These are phyloP conservation scores for Monosporascus ibericus DNA, from an alignment of 2,329 filamentous ascomycete species.

Conservation along the genomic window DNA sequence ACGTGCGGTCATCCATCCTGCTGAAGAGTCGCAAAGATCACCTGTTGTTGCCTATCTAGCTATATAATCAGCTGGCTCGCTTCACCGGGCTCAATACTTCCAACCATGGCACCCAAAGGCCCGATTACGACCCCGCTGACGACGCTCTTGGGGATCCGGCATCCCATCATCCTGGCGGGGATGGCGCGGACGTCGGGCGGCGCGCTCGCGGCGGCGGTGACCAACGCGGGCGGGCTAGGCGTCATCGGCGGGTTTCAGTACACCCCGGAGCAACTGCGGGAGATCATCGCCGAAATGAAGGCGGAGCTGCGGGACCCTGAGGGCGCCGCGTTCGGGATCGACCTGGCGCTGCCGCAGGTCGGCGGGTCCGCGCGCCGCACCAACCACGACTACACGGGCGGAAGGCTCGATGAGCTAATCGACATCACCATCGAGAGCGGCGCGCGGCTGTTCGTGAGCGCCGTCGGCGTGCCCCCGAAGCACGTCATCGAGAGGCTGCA, in stretches of 20 bases:
- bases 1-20: no score
- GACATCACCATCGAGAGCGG: slow-evolving; percentile 79
- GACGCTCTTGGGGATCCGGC: slow-evolving; percentile 71
- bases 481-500: slow-evolving; percentile 72
- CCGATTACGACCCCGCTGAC: slow-evolving; percentile 73
- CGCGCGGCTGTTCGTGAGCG: slow-evolving; percentile 79
- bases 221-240: slow-evolving; percentile 79
- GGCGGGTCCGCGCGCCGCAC: slow-evolving; percentile 80
- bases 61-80: no score
- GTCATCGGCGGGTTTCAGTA: slow-evolving; percentile 68
- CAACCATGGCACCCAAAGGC: slow-evolving; percentile 35
- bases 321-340: slow-evolving; percentile 83
- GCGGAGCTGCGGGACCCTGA: slow-evolving; percentile 57
- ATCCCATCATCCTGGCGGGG: slow-evolving; percentile 86
- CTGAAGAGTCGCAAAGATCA: no score
- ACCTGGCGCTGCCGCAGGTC: slow-evolving; percentile 85
- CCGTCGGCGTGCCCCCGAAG: slow-evolving; percentile 78
- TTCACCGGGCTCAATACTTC: not conserved
- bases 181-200: slow-evolving; percentile 86
- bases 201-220: slow-evolving; percentile 75
- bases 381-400: slow-evolving; percentile 92
- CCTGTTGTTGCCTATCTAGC: no score
- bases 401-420: slow-evolving; percentile 80
- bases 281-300: slow-evolving; percentile 84
- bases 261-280: slow-evolving; percentile 66